phyloP scores from a whole-genome alignment of 805 yeast species.

The Candida arabinofermentans region DNA sequence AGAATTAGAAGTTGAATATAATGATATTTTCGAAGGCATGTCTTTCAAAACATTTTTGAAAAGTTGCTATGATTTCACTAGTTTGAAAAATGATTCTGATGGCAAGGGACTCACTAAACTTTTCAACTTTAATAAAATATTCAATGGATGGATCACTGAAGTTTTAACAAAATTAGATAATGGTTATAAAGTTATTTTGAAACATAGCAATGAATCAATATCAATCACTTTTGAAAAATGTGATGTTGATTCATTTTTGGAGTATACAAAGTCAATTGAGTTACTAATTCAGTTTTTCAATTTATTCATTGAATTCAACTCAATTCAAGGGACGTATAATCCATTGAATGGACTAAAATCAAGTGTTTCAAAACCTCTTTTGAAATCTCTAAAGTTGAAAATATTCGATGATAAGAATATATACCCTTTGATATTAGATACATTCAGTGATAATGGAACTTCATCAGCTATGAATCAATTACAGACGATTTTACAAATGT shows the following conservation, averaged over 20 bases:
- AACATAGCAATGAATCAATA: slow-evolving; percentile 3
- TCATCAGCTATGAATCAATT: slow-evolving; percentile 9
- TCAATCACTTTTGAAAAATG: slow-evolving; percentile 3
- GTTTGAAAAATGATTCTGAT: slow-evolving; percentile 4
- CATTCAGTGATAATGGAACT: slow-evolving; percentile 11
- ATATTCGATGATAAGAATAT: slow-evolving; percentile 24
- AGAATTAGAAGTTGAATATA: slow-evolving; percentile 9
- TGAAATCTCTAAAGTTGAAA: slow-evolving; percentile 17
- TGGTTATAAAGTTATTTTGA: slow-evolving; percentile 7
- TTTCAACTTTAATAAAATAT: slow-evolving; percentile 22
- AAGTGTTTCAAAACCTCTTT: slow-evolving; percentile 16
- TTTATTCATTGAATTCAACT: slow-evolving; percentile 12
- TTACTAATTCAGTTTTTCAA: slow-evolving; percentile 22
- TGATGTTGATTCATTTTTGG: background rate
- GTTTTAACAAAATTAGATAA: slow-evolving; percentile 13
- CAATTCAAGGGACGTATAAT: slow-evolving; percentile 4
- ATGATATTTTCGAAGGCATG: slow-evolving; percentile 8
- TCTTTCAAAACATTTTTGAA: slow-evolving; percentile 15
- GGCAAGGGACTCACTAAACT: slow-evolving; percentile 6
- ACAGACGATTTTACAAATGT: slow-evolving; percentile 16
- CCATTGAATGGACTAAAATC: slow-evolving; percentile 15
- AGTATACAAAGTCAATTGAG: slow-evolving; percentile 18
- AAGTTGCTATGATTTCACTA: slow-evolving; percentile 8
- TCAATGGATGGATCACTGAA: slow-evolving; percentile 20
- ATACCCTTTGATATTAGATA: slow-evolving; percentile 24